phyloP scores from a whole-genome alignment of 2,329 filamentous ascomycete genomes.

The Drechslerella dactyloides region DNA sequence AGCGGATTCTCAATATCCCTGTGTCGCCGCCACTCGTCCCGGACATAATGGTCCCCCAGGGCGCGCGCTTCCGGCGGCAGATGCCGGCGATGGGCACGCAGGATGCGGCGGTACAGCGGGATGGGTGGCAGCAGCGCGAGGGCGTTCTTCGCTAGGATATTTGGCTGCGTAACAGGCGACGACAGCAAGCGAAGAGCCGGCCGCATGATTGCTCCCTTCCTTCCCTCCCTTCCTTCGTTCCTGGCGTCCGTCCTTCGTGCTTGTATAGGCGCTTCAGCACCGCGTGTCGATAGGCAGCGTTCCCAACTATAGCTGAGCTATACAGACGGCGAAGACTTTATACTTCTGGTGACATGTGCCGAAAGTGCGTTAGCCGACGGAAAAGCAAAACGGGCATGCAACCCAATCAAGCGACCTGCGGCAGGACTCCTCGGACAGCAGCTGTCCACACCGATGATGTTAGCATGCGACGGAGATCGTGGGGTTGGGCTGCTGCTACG shows the following conservation, averaged over 20 bases:
- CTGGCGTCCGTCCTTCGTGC: not conserved
- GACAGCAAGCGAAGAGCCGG: constrained; percentile 37
- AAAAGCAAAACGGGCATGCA: constrained; percentile 6
- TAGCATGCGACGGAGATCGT: not conserved
- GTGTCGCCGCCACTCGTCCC: constrained; percentile 88
- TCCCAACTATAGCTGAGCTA: not conserved
- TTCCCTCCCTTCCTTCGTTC: not conserved
- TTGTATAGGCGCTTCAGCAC: not conserved
- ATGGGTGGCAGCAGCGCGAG: constrained; percentile 84
- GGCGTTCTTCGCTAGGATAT: constrained; percentile 30
- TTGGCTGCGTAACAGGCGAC: constrained; percentile 35
- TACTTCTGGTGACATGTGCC: constrained; percentile 5
- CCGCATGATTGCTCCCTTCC: constrained; percentile 23
- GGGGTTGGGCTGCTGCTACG: too few species aligned
- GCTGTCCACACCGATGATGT: not conserved
- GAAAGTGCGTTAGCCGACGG: constrained; percentile 3
- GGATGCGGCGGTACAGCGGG: constrained; percentile 82
- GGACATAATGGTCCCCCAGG: constrained; percentile 90
- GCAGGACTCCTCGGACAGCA: constrained; percentile 1
- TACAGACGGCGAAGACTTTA: not conserved
- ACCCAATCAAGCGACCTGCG: constrained; percentile 3
- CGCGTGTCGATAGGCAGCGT: not conserved
- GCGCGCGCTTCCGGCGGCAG: constrained; percentile 76
- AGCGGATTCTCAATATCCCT: constrained; percentile 83
- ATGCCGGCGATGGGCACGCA: constrained; percentile 83